Evolutionary conservation across 495 filamentous ascomycete genomes (phyloP).

Genomic region (Lichina pygmaea): DNA sequence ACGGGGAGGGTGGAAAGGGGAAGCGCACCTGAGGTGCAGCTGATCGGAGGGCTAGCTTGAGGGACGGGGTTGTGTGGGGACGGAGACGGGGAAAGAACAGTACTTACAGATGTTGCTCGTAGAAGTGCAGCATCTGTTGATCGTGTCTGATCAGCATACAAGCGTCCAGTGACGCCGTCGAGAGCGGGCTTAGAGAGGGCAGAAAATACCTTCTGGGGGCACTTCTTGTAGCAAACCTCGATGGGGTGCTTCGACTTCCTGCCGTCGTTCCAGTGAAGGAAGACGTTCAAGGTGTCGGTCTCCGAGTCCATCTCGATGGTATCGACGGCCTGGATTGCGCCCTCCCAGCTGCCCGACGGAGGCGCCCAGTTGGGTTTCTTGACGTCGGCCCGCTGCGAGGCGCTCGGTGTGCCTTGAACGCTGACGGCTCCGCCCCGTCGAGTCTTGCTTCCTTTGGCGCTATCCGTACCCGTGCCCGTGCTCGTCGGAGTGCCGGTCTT

Average conservation of each 20-base stretch:
- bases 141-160: constrained; percentile 1
- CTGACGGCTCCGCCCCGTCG: constrained; percentile 9
- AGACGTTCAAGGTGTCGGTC: constrained; percentile 17
- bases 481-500: constrained; percentile 4
- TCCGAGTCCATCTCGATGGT: constrained; percentile 25
- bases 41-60: background rate
- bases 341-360: constrained; percentile 28
- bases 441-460: constrained; percentile 5
- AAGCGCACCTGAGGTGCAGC: background rate
- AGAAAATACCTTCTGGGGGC: constrained; percentile 13
- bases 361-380: constrained; percentile 18
- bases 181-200: background rate
- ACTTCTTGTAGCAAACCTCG: constrained; percentile 11
- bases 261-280: constrained; percentile 26
- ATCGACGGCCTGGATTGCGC: constrained; percentile 23
- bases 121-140: constrained; percentile 12
- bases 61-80: background rate
- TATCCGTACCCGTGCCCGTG: background rate
- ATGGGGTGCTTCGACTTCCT: constrained; percentile 13
- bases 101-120: constrained; percentile 12
- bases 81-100: background rate
- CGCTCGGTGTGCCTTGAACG: constrained; percentile 6
- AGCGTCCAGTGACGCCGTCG: no score
- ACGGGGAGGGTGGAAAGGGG: background rate
- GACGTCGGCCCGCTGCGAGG: constrained; percentile 3